These are phyloP conservation scores for Bryoerythrophyllum caledonicum DNA, from an alignment of 225 moss, liverwort and hornwort species.

Conservation along the genomic window DNA sequence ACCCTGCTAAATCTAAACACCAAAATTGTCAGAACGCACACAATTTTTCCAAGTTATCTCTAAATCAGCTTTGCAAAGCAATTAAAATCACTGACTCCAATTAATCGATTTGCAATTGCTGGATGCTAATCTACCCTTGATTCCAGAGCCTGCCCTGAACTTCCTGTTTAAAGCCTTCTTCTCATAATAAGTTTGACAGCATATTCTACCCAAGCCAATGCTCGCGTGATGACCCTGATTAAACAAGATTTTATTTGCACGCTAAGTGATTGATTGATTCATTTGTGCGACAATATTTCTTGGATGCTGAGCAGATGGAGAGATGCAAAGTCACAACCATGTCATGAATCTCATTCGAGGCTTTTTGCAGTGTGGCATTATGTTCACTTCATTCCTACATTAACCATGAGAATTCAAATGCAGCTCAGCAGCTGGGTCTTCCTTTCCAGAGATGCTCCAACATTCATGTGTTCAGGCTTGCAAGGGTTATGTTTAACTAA, in stretches of 20 bases:
- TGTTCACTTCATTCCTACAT: background rate
- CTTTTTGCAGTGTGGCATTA: background rate
- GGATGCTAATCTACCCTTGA: conserved; percentile 16
- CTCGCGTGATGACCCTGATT: conserved; percentile 10
- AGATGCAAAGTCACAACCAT: background rate
- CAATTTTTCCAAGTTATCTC: background rate
- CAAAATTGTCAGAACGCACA: background rate
- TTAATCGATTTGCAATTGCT: background rate
- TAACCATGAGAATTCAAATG: background rate
- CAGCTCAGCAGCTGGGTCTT: background rate
- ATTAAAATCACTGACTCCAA: background rate
- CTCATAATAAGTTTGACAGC: conserved; percentile 12
- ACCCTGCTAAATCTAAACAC: background rate
- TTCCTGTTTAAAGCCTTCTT: background rate
- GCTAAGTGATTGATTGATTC: conserved; percentile 33
- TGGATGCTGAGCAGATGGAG: conserved; percentile 10
- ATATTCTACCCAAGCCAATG: background rate
- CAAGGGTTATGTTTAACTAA: background rate
- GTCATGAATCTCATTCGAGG: conserved; percentile 7
- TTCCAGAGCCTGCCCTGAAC: conserved; percentile 12
- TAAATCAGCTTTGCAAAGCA: background rate
- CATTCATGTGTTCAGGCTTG: background rate
- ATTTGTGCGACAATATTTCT: conserved; percentile 30
- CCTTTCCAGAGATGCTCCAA: background rate
- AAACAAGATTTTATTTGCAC: background rate